These are phyloP conservation scores for Nadsonia starkeyi-henricii DNA, from an alignment of 1,139 yeast genomes.

Conservation along the genomic window DNA sequence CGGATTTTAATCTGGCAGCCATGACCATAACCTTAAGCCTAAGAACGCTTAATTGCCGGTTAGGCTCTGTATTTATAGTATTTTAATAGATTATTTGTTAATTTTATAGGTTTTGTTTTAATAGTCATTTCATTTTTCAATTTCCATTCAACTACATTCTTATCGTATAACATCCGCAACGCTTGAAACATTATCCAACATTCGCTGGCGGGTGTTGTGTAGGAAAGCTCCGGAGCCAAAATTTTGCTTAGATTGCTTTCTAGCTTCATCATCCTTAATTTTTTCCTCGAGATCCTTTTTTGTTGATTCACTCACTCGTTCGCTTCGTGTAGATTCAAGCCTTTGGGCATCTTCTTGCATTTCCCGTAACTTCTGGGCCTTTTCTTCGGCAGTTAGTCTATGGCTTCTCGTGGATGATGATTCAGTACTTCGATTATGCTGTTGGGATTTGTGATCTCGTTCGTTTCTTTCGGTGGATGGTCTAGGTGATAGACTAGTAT, in stretches of 20 bases:
- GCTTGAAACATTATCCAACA: background rate
- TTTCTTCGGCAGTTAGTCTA: constrained; percentile 4
- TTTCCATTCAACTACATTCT: background rate
- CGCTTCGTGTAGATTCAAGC: constrained; percentile 9
- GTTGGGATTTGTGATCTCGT: background rate
- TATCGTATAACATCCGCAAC: background rate
- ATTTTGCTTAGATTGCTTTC: background rate
- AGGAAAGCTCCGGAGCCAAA: background rate
- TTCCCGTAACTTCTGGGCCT: background rate
- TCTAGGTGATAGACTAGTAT: too few species aligned
- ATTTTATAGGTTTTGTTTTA: too few species aligned
- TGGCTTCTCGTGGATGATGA: too few species aligned
- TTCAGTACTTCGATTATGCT: background rate
- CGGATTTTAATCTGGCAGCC: background rate
- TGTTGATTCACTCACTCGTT: constrained; percentile 3
- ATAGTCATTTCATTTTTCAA: too few species aligned
- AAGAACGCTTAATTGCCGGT: too few species aligned
- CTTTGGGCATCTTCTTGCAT: background rate
- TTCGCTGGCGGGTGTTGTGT: background rate
- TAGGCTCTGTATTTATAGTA: background rate
- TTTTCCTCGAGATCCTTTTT: constrained; percentile 10
- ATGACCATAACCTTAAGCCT: background rate
- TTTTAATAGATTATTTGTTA: background rate
- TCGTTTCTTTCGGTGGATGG: too few species aligned
- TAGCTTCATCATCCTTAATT: constrained; percentile 4